phyloP scores from a whole-genome alignment of 2,329 filamentous ascomycete species.

The Penicillium sp. region DNA sequence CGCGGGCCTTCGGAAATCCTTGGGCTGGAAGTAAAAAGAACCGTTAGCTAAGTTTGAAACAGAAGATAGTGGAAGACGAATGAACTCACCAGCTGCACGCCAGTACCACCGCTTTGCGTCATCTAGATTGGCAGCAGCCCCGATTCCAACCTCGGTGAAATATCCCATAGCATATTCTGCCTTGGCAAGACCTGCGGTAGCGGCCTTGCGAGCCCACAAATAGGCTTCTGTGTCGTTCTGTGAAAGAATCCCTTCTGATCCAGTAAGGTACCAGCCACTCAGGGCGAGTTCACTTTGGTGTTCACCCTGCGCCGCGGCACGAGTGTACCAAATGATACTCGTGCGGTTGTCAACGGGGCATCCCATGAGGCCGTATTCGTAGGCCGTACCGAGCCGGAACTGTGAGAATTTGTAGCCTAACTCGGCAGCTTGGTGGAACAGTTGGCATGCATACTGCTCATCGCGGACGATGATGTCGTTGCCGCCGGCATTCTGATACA shows the following conservation, averaged over 20 bases:
- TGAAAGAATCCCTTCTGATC: slow-evolving; percentile 78
- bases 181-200: slow-evolving; percentile 81
- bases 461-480: slow-evolving; percentile 77
- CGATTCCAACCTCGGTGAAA: slow-evolving; percentile 93
- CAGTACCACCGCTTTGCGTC: slow-evolving; percentile 99
- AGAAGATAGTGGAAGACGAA: neutral
- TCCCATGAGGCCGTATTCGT: slow-evolving; percentile 83
- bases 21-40: slow-evolving; percentile 62
- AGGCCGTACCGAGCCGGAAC: slow-evolving; percentile 81
- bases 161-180: slow-evolving; percentile 98
- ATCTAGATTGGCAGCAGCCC: slow-evolving; percentile 78
- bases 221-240: slow-evolving; percentile 97
- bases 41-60: slow-evolving; percentile 8
- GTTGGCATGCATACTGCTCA: slow-evolving; percentile 72
- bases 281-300: slow-evolving; percentile 86
- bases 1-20: slow-evolving; percentile 89
- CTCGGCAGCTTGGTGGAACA: slow-evolving; percentile 83
- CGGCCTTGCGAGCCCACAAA: slow-evolving; percentile 93
- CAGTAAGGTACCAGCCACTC: slow-evolving; percentile 93
- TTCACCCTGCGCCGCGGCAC: slow-evolving; percentile 86
- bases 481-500: slow-evolving; percentile 56
- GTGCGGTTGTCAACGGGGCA: slow-evolving; percentile 77
- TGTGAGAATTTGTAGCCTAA: slow-evolving; percentile 95
- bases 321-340: slow-evolving; percentile 92
- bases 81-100: slow-evolving; percentile 82